Evolutionary conservation across 2,329 filamentous ascomycete species (phyloP), one percentile per base, ranked within the genome.

Genomic region (Beauveria pseudobassiana): DNA sequence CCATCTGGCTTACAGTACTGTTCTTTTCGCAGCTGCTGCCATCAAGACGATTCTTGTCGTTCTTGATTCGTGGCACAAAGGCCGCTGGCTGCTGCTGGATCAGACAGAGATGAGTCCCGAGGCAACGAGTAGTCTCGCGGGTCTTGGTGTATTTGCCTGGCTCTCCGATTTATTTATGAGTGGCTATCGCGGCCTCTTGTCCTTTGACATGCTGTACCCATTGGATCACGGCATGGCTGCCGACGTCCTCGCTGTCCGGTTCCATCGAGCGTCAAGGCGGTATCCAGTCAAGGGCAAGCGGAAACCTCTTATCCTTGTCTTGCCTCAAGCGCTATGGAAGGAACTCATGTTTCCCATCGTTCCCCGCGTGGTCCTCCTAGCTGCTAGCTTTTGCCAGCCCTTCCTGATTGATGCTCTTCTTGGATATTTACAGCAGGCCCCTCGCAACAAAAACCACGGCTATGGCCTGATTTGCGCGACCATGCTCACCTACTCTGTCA

Each of bases 381-480:
- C 69, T 3, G 72, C 75, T 57, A 70, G 64, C 16, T 73, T 75
- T n/a, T 74, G 73, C 38, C 73, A 73, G 38, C 73, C 74, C 0
- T 72, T 75, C 34, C 69, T 76, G 45, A 72, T 76, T 30, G 65
- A 73, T 20, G 65, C 66, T 3, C 66, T 74, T 0, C 64, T 76
- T 0, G 56, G 63, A 4, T 70, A 73, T 38, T 66, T 67, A 5
- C 54, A 68, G 10, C 57, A 64, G 3, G 62, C 61, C 0, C 20
- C 28, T 0, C 62, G 64, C 1, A 59, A 65, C 2, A 61, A 57
- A 0, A 69, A 69, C 45, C 59, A 68, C 46, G 69, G 72, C 1
- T 75, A 74, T 63, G 74, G 73, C 0, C 68, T 74, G 5, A 74
- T 77, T 18, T 73, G 71, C 10, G 73, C 72, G 4, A 67, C 68